Evolutionary conservation across 1,284 basidiomycete genomes (phyloP), one percentile per base, ranked within the genome.

Genomic region (Xerocomus amazonicus): DNA sequence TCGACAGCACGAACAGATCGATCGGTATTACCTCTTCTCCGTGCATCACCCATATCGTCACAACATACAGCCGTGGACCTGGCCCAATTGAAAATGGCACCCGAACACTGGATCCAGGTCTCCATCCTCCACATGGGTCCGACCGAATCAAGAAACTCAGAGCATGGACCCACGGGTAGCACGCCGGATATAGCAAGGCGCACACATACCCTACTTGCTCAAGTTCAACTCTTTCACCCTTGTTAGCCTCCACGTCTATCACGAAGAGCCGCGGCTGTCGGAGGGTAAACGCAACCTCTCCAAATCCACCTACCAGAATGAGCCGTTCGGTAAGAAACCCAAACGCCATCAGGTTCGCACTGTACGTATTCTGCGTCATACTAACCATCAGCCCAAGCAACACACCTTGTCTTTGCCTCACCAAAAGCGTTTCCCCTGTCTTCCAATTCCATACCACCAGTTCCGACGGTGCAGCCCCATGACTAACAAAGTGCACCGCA

Each of bases 401-500:
- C 12, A 29, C 45, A 31, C 12, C 13, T 19, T 9, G n/a, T 16
- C 8, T 13, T 29, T 3, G 27, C 59, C 76, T 66, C 56, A 85
- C 82, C 58, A 78, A 50, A 56, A 75, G 59, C 14, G 64, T 56
- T 6, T 58, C 53, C 8, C 79, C 77, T 6, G 72, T 78, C 59
- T 75, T 77, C 83, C 83, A 85, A 47, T 84, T 73, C 81, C 80
- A 85, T 14, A 84, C 65, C n/a, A 73, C 60, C 16, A 84, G 62
- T 49, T 80, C 73, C 28, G 70, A 73, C 10, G 66, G 63, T 14
- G 58, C 57, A 6, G 54, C 56, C n/a, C 61, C 64, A 3, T 43
- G 41, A 27, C 56, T 57, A 8, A 66, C 40, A 50, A 78, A 75
- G 9, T 79, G 63, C 28, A 84, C 60, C 7, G 72, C 80, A 17